Percentiles rank a stretch among this genome's conserved stretches.
These are phyloP conservation scores for Talaromyces atroroseus DNA, from an alignment of 2,329 filamentous ascomycete species.

Conservation along the genomic window DNA sequence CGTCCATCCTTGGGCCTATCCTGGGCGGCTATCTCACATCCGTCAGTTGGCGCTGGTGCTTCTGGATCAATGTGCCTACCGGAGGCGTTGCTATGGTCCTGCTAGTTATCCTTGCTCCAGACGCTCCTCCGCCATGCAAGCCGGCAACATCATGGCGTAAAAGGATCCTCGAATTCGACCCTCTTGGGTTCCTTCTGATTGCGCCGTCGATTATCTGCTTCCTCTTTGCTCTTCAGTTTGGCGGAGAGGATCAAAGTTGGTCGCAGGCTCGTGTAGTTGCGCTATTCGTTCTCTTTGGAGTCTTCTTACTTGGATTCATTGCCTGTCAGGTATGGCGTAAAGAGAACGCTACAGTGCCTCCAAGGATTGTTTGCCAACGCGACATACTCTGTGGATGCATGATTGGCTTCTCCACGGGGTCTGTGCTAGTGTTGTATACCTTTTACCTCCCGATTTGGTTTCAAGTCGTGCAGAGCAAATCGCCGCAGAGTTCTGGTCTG, in stretches of 20 bases:
- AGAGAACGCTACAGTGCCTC: too few relatives aligned
- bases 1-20: constrained; percentile 36
- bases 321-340: not conserved
- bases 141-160: too few relatives aligned
- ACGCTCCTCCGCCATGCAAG: too few relatives aligned
- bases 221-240: constrained; percentile 1
- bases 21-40: constrained; percentile 25
- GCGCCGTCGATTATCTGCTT: constrained; percentile 7
- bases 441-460: not conserved
- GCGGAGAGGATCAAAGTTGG: not conserved
- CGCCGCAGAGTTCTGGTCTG: not conserved
- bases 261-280: not conserved
- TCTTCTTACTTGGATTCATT: not conserved
- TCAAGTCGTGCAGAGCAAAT: not conserved
- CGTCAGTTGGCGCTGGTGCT: constrained; percentile 49
- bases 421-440: too few relatives aligned
- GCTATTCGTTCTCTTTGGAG: not conserved
- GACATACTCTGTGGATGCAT: not conserved
- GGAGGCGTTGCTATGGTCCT: constrained; percentile 17
- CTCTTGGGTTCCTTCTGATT: too few relatives aligned
- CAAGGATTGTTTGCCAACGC: not conserved
- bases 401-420: too few relatives aligned
- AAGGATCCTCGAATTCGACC: too few relatives aligned
- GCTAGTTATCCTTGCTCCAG: too few relatives aligned
- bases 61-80: constrained; percentile 47